These are phyloP conservation scores for Ampelomyces quisqualis DNA, from an alignment of 2,329 filamentous ascomycete species.

Conservation along the genomic window DNA sequence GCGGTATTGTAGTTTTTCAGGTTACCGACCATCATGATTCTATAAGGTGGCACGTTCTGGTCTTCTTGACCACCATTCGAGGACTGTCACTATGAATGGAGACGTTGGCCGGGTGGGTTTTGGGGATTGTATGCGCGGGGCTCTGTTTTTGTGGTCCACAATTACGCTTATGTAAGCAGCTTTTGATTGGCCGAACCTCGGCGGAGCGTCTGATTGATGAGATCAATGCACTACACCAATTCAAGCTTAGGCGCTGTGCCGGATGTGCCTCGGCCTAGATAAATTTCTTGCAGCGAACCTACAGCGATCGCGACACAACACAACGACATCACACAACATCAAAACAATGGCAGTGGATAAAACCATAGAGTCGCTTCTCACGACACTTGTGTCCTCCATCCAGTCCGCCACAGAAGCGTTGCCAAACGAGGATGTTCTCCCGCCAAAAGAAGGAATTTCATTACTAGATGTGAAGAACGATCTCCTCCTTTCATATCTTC, in stretches of 20 bases:
- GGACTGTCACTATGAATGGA: no score
- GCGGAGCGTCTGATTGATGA: neutral
- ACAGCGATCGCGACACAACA: neutral
- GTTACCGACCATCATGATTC: no score
- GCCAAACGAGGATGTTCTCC: constrained; percentile 63
- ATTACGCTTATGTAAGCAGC: no score
- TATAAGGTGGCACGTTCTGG: no score
- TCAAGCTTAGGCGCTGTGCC: neutral
- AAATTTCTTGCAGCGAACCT: constrained; percentile 4
- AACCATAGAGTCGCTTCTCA: constrained; percentile 44
- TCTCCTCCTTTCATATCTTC: constrained; percentile 91
- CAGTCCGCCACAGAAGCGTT: constrained; percentile 58
- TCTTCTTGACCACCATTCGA: no score
- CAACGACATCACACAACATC: neutral
- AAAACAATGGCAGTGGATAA: constrained; percentile 43
- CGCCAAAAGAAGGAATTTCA: constrained; percentile 85
- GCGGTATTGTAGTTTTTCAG: no score
- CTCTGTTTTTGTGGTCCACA: no score
- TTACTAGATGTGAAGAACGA: constrained; percentile 96
- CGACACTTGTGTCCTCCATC: constrained; percentile 58
- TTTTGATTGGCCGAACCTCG: no score
- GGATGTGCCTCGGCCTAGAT: constrained; percentile 2
- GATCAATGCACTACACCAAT: neutral
- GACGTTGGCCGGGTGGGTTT: no score
- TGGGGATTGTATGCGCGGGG: no score